Base-by-base conservation (phyloP, 495 filamentous ascomycete species). In the Hypomontagnella submonticulosa region DNA sequence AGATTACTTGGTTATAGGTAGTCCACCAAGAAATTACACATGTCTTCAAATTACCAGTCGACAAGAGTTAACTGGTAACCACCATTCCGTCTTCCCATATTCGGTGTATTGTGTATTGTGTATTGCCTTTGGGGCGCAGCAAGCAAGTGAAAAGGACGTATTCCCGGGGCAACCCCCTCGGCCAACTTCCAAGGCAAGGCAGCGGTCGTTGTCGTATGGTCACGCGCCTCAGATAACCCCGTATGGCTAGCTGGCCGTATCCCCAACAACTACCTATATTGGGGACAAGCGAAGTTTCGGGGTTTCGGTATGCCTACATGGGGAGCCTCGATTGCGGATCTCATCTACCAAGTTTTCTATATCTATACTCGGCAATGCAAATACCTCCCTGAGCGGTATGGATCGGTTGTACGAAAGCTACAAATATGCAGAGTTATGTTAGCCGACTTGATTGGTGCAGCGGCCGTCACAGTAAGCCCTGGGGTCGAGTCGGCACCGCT, bases 391-490 rank as follows among this genome's bases (percentile, higher is more conserved):
- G 36, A 15, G 46, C 57, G 41, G 50, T 48, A 58, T 58, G 41
- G 13, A 27, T 61, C 50, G 46, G 66, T 57, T 57, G 51, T 61
- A 66, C 66, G 36, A 62, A 62, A 62, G 46, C 47, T 51, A 43
- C 38, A 50, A n/a, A 44, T 42, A 63, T 59, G 43, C 50, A 49
- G 42, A 51, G 32, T 40, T 41, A 40, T 42, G 49, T 42, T 27
- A 64, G 43, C 38, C 33, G 44, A 46, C 38, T 56, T 58, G 52
- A 70, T 66, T 66, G 67, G 61, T 54, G 61, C 46, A 15, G 9
- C 15, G 40, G 57, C 33, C 46, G 47, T 70, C 52, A 69, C 54
- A 70, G 67, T 70, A 70, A 70, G 67, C 67, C 13, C 57, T 61
- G 67, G 62, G 62, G 61, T 54, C 16, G 47, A 47, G 38, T 18